Conservation (phyloP, 108 stramenopile genomes). For the Cyclostephanos invisitatus region DNA sequence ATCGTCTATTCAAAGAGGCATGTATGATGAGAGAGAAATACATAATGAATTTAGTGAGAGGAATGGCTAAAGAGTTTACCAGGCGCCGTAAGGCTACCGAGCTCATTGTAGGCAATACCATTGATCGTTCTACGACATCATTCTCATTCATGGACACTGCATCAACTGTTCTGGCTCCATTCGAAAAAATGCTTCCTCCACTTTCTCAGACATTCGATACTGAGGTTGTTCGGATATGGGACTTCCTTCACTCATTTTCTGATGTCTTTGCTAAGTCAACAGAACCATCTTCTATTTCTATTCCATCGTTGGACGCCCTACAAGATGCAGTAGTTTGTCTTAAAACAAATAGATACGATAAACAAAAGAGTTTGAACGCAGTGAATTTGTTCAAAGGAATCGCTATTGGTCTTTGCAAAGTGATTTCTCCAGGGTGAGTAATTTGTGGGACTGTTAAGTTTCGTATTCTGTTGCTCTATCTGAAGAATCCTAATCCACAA, state of each 20-base stretch:
- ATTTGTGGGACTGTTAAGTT: constrained; percentile 22
- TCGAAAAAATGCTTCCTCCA: constrained; percentile 50
- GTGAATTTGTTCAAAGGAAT: constrained; percentile 57
- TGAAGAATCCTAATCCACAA: background rate
- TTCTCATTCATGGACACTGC: constrained; percentile 9
- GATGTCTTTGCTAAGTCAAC: constrained; percentile 54
- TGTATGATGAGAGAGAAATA: constrained; percentile 69
- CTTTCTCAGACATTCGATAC: constrained; percentile 68
- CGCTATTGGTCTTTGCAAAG: constrained; percentile 73
- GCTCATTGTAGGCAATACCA: constrained; percentile 52
- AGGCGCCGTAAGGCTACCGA: constrained; percentile 76
- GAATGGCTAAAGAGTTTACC: constrained; percentile 64
- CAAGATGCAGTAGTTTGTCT: constrained; percentile 70
- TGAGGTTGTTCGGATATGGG: constrained; percentile 78
- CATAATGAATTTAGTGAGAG: constrained; percentile 61
- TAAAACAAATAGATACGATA: constrained; percentile 1
- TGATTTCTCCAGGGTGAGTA: constrained; percentile 41
- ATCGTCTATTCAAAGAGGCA: constrained; percentile 79
- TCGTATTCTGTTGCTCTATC: background rate
- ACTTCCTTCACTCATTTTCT: constrained; percentile 76
- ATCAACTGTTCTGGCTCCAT: constrained; percentile 25
- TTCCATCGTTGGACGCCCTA: constrained; percentile 71
- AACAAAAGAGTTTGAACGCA: constrained; percentile 46
- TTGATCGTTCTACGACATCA: constrained; percentile 22
- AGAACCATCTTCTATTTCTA: constrained; percentile 26